Base-by-base conservation (phyloP, 2,329 filamentous ascomycete genomes). In the Neofusicoccum cordaticola region DNA sequence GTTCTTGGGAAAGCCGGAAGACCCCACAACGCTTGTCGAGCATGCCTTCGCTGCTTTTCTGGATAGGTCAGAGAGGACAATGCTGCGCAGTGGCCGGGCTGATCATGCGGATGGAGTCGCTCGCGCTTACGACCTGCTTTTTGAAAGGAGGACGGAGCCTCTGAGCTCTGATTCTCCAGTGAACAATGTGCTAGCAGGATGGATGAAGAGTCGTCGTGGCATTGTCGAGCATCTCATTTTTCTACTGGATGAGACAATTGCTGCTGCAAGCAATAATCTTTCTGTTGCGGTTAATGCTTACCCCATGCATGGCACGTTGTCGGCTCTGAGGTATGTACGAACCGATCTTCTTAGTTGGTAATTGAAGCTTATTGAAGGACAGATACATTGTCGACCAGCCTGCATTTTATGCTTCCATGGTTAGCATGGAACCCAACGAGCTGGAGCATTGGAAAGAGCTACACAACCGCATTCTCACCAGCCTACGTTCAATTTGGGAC, bases 51-150 rank as follows among this genome's bases (percentile, higher is more conserved):
- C 69, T 27, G 67, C 51, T 1, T 77, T 77, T 34, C 63, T 79
- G 8, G 47, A 67, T 9, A 71, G 77, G 37, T 80, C 80, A 1
- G 84, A 89, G 64, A 75, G 78, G 3, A 79, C 86, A 39, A 88
- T 91, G 65, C 83, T 87, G 22, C 82, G 80, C 31, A 96, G 92
- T 4, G 92, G 92, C 22, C 86, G 95, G 66, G 94, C 93, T 12
- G 93, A 98, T 73, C 92, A 97, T 74, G 93, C 93, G 1, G 94
- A 99, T 77, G 94, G 94, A 9, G 88, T 95, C 53, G 94, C 93
- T 39, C 88, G 92, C 62, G 83, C 89, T 2, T 90, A 89, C 66
- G 87, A 90, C 45, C 79, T 96, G 15, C 75, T 92, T 1, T 91
- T 88, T 64, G 68, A 71, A 62, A 62, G 50, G 5, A 31, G 47